Conservation (phyloP, 306 rosid genomes). For the Vigna reflexopilosa region DNA sequence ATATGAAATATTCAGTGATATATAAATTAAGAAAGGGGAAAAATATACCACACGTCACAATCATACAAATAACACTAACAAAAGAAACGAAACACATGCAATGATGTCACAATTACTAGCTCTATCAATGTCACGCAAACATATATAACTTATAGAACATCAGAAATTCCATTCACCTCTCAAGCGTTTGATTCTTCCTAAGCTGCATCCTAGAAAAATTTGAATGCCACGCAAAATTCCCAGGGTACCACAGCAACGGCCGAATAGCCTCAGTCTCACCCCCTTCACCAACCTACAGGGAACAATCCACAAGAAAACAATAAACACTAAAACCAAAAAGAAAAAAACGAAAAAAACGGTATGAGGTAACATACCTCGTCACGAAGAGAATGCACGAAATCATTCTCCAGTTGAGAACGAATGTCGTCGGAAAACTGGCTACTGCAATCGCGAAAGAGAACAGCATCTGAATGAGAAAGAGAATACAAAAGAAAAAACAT, state of each 20-base stretch:
- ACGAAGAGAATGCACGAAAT: constrained; percentile 76
- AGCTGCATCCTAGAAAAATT: constrained; percentile 97
- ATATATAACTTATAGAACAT: constrained; percentile 21
- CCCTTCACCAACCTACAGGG: constrained; percentile 68
- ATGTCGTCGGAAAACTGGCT: constrained; percentile 84
- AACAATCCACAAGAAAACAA: constrained; percentile 27
- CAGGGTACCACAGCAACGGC: constrained; percentile 95
- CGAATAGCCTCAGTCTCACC: constrained; percentile 80
- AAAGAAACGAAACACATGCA: neutral
- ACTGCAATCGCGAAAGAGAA: constrained; percentile 60
- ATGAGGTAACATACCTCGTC: constrained; percentile 60
- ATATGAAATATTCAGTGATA: neutral
- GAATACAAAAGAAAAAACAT: neutral
- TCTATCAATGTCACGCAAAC: constrained; percentile 1
- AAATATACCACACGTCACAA: neutral
- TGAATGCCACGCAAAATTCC: constrained; percentile 95
- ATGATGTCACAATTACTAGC: neutral
- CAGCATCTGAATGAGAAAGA: neutral
- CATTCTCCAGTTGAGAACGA: constrained; percentile 78
- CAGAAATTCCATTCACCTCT: constrained; percentile 66
- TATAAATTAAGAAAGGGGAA: neutral
- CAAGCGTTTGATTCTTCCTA: constrained; percentile 91
- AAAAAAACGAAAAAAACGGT: neutral
- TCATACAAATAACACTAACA: neutral
- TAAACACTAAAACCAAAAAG: neutral